Evolutionary conservation across 164 flowering plant species (phyloP).

Genomic region (Kingdonia uniflora): DNA sequence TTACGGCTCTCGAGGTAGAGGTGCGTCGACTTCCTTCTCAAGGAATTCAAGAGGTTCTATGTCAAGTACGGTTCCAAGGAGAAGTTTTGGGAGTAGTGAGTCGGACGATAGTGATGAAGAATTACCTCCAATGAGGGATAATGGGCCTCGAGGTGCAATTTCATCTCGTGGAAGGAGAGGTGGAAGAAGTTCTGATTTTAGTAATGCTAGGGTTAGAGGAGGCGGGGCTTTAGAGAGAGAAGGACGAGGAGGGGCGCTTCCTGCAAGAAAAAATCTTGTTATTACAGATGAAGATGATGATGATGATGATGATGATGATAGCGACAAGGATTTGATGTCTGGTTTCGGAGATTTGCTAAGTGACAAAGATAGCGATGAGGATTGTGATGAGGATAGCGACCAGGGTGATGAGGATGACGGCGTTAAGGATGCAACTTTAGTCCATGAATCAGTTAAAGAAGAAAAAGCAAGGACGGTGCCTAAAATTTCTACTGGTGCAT

Average conservation of each 20-base stretch:
- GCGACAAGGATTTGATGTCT: slow-evolving; percentile 7
- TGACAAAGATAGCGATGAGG: slow-evolving; percentile 6
- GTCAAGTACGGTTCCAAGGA: too few species aligned
- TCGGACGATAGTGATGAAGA: too few species aligned
- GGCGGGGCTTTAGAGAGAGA: slow-evolving; percentile 9
- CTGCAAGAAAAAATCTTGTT: background rate
- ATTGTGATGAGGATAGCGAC: background rate
- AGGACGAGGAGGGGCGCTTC: background rate
- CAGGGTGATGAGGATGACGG: too few species aligned
- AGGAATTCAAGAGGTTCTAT: too few species aligned
- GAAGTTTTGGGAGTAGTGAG: too few species aligned
- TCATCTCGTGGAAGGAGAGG: slow-evolving; percentile 12
- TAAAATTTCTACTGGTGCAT: slow-evolving; percentile 20
- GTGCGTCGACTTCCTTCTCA: background rate
- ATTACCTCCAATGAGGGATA: too few species aligned
- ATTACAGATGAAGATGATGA: slow-evolving; percentile 10
- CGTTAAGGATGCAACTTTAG: too few species aligned
- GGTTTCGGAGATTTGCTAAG: slow-evolving; percentile 8
- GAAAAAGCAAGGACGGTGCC: slow-evolving; percentile 8
- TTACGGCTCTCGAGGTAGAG: background rate
- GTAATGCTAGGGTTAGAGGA: slow-evolving; percentile 9
- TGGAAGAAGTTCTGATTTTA: slow-evolving; percentile 13
- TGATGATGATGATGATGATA: slow-evolving; percentile 14
- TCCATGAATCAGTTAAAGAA: slow-evolving; percentile 11
- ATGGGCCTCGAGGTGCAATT: slow-evolving; percentile 4